These are phyloP conservation scores for Scleromitrula shiraiana DNA, from an alignment of 2,329 filamentous ascomycete species.

Conservation along the genomic window DNA sequence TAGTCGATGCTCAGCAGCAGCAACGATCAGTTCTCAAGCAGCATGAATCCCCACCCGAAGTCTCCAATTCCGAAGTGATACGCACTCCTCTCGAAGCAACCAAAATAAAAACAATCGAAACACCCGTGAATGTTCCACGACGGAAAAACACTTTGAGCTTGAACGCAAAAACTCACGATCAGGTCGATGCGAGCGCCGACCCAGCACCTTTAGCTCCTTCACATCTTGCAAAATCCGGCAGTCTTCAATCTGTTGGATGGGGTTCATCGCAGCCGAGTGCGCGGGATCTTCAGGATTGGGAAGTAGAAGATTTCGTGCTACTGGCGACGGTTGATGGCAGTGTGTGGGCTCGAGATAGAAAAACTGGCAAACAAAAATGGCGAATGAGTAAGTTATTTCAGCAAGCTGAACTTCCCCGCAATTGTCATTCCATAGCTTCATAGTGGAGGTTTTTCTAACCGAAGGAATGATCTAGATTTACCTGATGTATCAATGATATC, in stretches of 20 bases:
- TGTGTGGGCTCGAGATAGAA: slow-evolving; percentile 83
- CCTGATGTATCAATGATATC: slow-evolving; percentile 62
- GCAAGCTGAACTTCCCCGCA: background rate
- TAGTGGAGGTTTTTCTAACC: slow-evolving; percentile 33
- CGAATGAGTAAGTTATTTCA: slow-evolving; percentile 4
- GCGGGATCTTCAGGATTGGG: slow-evolving; percentile 98
- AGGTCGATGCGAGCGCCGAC: slow-evolving; percentile 85
- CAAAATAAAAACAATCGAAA: slow-evolving; percentile 27
- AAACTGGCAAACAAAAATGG: slow-evolving; percentile 79
- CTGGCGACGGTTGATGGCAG: slow-evolving; percentile 99
- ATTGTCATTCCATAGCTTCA: background rate
- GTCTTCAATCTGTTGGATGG: slow-evolving; percentile 50
- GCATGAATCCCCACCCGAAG: slow-evolving; percentile 27
- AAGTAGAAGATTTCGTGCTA: slow-evolving; percentile 99
- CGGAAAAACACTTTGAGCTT: slow-evolving; percentile 26
- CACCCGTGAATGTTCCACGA: slow-evolving; percentile 22
- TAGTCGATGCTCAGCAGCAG: slow-evolving; percentile 60
- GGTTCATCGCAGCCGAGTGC: slow-evolving; percentile 73
- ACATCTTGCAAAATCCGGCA: slow-evolving; percentile 88
- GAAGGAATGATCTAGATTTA: slow-evolving; percentile 55
- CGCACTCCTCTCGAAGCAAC: slow-evolving; percentile 24
- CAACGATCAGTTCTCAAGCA: slow-evolving; percentile 32
- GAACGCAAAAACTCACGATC: slow-evolving; percentile 25
- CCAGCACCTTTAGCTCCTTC: slow-evolving; percentile 90
- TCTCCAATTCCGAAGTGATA: slow-evolving; percentile 19